Evolutionary conservation across 192 early-diverging fungal genomes (phyloP).

Genomic region (Polychytrium aggregatum): DNA sequence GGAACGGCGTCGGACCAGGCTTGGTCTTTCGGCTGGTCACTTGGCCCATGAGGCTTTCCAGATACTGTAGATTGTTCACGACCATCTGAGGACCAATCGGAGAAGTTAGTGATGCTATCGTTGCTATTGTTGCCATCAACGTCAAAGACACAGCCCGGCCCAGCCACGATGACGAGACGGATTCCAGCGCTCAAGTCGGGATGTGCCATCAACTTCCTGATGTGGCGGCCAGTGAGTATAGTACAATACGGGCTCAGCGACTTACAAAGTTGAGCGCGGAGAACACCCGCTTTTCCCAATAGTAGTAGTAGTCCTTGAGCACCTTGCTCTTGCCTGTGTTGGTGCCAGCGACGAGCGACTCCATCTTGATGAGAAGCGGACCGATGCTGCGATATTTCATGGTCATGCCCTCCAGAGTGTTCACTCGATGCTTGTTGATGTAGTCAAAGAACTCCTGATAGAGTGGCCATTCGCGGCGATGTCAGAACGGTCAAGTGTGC

Average conservation of each 20-base stretch:
- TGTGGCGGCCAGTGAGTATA: background rate
- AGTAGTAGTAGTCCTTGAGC: constrained; percentile 46
- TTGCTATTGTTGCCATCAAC: no score
- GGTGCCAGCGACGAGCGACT: constrained; percentile 48
- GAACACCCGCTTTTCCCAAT: constrained; percentile 44
- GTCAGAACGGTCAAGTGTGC: no score
- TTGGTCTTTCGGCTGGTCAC: no score
- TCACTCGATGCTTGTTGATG: constrained; percentile 36
- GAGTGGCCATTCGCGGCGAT: no score
- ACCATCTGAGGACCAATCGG: constrained; percentile 29
- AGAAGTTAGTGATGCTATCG: background rate
- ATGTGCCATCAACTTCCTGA: no score
- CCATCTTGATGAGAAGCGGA: constrained; percentile 53
- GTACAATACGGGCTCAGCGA: background rate
- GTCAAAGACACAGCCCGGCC: no score
- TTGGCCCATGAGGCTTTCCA: constrained; percentile 24
- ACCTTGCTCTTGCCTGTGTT: constrained; percentile 50
- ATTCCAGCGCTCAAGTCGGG: no score
- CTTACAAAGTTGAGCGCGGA: constrained; percentile 36
- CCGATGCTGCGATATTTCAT: constrained; percentile 45
- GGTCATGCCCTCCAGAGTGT: constrained; percentile 31
- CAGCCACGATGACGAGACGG: no score
- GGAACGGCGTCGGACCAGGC: no score
- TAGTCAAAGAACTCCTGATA: constrained; percentile 51
- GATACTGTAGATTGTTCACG: constrained; percentile 36